Conservation (phyloP, 2,329 filamentous ascomycete genomes). For the Curvularia spicifera region DNA sequence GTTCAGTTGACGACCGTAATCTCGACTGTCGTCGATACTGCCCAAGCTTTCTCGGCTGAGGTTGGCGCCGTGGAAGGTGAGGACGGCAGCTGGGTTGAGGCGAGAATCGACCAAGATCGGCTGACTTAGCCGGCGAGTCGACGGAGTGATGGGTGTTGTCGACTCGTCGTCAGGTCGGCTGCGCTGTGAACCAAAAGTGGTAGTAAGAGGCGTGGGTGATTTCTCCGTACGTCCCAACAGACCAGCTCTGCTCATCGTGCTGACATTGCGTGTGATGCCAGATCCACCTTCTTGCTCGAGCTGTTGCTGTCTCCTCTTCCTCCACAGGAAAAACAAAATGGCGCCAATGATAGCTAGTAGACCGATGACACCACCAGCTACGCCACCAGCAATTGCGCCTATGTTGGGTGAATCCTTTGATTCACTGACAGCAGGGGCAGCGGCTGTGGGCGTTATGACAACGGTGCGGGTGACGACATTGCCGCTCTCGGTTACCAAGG, state of each 20-base stretch:
- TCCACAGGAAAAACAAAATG: slow-evolving; percentile 51
- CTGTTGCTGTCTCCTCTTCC: slow-evolving; percentile 35
- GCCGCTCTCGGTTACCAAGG: slow-evolving; percentile 54
- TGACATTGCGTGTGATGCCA: slow-evolving; percentile 52
- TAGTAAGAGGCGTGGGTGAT: slow-evolving; percentile 34
- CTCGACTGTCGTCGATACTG: slow-evolving; percentile 55
- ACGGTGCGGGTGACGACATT: slow-evolving; percentile 54
- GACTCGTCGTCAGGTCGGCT: slow-evolving; percentile 43
- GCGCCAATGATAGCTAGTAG: slow-evolving; percentile 47
- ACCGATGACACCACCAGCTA: slow-evolving; percentile 51
- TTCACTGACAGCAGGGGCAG: slow-evolving; percentile 19
- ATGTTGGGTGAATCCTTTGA: slow-evolving; percentile 35
- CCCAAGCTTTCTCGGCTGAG: slow-evolving; percentile 54
- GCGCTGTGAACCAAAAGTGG: slow-evolving; percentile 37
- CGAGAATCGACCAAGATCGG: slow-evolving; percentile 57
- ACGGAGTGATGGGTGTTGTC: slow-evolving; percentile 44
- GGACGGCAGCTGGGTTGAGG: slow-evolving; percentile 56
- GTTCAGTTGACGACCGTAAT: slow-evolving; percentile 57
- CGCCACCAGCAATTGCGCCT: slow-evolving; percentile 56
- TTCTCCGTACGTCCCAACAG: slow-evolving; percentile 46
- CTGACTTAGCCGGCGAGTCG: slow-evolving; percentile 50
- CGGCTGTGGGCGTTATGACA: slow-evolving; percentile 43
- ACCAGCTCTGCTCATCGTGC: slow-evolving; percentile 57
- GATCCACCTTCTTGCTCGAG: slow-evolving; percentile 26
- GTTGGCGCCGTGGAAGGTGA: slow-evolving; percentile 52